phyloP scores from a whole-genome alignment of 2,329 filamentous ascomycete genomes.

The Cytospora leucostoma region DNA sequence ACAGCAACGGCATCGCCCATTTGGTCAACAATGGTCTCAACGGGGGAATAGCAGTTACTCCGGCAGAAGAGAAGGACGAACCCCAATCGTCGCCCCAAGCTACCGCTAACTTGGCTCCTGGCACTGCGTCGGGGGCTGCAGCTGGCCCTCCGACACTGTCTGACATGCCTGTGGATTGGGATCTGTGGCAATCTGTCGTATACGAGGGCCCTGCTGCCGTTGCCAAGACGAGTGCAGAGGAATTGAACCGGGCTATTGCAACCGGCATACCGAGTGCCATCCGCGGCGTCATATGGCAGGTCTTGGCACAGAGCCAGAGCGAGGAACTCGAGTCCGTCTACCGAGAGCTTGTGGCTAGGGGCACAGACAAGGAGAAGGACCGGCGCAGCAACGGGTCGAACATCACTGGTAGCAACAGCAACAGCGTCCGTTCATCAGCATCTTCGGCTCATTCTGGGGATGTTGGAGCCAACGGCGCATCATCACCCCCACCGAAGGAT shows the following conservation, averaged over 20 bases:
- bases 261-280: constrained; percentile 93
- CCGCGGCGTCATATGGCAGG: constrained; percentile 98
- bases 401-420: constrained; percentile 56
- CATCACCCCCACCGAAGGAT: constrained; percentile 61
- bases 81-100: constrained; percentile 51
- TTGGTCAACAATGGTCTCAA: constrained; percentile 31
- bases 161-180: constrained; percentile 91
- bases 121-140: constrained; percentile 80
- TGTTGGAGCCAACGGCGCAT: constrained; percentile 61
- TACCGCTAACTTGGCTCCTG: constrained; percentile 75
- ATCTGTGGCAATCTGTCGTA: constrained; percentile 94
- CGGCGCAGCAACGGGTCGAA: constrained; percentile 56
- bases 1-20: constrained; percentile 32
- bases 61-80: constrained; percentile 34
- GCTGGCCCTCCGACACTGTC: constrained; percentile 70
- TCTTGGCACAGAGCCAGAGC: constrained; percentile 92
- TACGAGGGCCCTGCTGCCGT: constrained; percentile 91
- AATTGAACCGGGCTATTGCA: constrained; percentile 87
- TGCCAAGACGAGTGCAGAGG: constrained; percentile 82
- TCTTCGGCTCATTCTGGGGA: constrained; percentile 82
- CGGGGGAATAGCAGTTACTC: constrained; percentile 17
- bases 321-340: constrained; percentile 88
- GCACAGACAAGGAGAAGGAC: constrained; percentile 77
- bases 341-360: constrained; percentile 74
- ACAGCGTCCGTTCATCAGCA: constrained; percentile 70